A percentile compares a stretch with the other conserved stretches of the same genome.
Conservation (phyloP, 2,329 filamentous ascomycete genomes). For the Diaporthe aspalathi region DNA sequence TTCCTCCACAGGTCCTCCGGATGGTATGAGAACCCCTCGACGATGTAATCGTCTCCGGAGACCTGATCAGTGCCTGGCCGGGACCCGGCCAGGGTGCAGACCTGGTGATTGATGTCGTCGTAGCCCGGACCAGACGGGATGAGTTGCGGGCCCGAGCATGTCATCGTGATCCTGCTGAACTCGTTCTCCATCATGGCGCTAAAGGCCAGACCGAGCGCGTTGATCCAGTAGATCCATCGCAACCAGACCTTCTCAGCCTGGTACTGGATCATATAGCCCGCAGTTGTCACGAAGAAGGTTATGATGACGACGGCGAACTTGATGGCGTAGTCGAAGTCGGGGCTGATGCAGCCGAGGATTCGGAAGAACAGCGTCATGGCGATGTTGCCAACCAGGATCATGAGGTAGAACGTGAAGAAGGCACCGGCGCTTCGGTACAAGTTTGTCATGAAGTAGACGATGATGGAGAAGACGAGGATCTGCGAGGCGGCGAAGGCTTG, state of each 20-base stretch:
- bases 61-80: slow-evolving; percentile 72
- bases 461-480: slow-evolving; percentile 78
- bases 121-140: slow-evolving; percentile 80
- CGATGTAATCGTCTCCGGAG: slow-evolving; percentile 76
- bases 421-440: slow-evolving; percentile 76
- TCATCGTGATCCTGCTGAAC: slow-evolving; percentile 76
- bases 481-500: slow-evolving; percentile 77
- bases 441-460: slow-evolving; percentile 83
- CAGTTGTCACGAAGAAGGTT: slow-evolving; percentile 83
- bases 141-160: slow-evolving; percentile 74
- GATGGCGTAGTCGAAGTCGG: slow-evolving; percentile 87
- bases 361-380: slow-evolving; percentile 83
- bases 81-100: slow-evolving; percentile 83
- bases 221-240: slow-evolving; percentile 84
- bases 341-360: slow-evolving; percentile 78
- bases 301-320: slow-evolving; percentile 84
- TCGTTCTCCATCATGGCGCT: slow-evolving; percentile 88
- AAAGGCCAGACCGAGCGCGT: slow-evolving; percentile 80
- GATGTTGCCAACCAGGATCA: slow-evolving; percentile 76
- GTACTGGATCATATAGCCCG: slow-evolving; percentile 87
- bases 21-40: slow-evolving; percentile 74
- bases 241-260: slow-evolving; percentile 80
- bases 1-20: slow-evolving; percentile 81
- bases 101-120: slow-evolving; percentile 77
- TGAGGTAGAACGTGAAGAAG: slow-evolving; percentile 81